A percentile compares a stretch with the other conserved stretches of the same genome.
These are phyloP conservation scores for Fragaria vesca DNA, from an alignment of 306 rosid species.

Conservation along the genomic window DNA sequence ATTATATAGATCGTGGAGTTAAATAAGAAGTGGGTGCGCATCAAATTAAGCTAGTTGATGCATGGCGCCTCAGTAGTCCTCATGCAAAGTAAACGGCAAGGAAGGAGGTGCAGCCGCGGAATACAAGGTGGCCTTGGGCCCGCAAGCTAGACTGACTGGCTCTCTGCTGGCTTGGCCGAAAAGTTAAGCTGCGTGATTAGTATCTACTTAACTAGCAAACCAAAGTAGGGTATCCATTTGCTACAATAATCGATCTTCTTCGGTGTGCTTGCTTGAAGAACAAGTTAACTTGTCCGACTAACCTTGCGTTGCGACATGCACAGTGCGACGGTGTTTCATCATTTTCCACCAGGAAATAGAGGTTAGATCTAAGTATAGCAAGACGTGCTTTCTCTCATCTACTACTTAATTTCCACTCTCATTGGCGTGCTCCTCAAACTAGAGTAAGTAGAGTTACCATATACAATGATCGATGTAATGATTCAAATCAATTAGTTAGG, in stretches of 20 bases:
- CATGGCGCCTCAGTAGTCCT: neutral
- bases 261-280: neutral
- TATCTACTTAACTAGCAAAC: neutral
- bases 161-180: neutral
- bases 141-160: neutral
- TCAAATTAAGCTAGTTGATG: neutral
- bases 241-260: neutral
- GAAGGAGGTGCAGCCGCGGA: conserved; percentile 1
- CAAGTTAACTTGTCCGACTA: neutral
- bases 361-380: neutral
- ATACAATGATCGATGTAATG: too few relatives aligned
- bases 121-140: neutral
- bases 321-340: neutral
- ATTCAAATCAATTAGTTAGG: neutral
- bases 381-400: neutral
- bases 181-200: neutral
- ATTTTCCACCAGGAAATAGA: neutral
- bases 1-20: neutral
- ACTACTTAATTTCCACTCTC: neutral
- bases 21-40: neutral
- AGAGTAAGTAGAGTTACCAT: too few relatives aligned
- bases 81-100: neutral
- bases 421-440: neutral
- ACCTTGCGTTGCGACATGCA: neutral
- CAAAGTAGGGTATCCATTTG: neutral